Percentiles rank a stretch among this genome's conserved stretches.
Evolutionary conservation across 2,329 filamentous ascomycete genomes (phyloP).

Genomic region (Rutstroemia sydowiana): DNA sequence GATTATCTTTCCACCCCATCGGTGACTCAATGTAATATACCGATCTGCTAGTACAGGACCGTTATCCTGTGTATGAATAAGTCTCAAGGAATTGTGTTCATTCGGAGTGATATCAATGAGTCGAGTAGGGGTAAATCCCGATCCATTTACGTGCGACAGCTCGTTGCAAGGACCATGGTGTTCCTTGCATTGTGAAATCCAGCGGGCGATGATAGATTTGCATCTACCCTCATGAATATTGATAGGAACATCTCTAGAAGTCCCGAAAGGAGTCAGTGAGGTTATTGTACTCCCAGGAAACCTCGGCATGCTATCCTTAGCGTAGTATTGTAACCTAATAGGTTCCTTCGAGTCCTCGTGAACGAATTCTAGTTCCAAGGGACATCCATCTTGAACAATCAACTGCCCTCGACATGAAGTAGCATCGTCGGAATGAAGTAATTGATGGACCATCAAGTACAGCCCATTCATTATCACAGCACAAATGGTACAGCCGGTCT

Average conservation of each 20-base stretch:
- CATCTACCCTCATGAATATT: neutral
- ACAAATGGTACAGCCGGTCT: too few species aligned
- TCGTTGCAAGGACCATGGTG: neutral
- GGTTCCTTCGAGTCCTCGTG: too few species aligned
- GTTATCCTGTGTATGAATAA: neutral
- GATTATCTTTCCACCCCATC: neutral
- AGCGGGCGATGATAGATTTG: neutral
- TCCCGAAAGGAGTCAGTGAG: neutral
- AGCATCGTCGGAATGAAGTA: too few species aligned
- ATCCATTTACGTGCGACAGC: neutral
- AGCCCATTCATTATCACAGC: too few species aligned
- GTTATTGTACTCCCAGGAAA: too few species aligned
- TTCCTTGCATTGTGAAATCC: neutral
- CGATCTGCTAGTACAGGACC: too few species aligned
- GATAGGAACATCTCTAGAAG: neutral
- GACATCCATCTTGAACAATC: too few species aligned
- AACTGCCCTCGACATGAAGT: too few species aligned
- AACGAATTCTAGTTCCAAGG: too few species aligned
- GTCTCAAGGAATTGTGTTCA: neutral
- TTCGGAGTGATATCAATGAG: neutral
- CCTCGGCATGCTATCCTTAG: too few species aligned
- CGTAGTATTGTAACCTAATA: too few species aligned
- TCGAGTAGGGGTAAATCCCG: neutral
- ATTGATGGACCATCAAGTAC: too few species aligned
- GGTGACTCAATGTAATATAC: neutral